Evolutionary conservation across 1,284 basidiomycete genomes (phyloP).

Genomic region (Naganishia cerealis): DNA sequence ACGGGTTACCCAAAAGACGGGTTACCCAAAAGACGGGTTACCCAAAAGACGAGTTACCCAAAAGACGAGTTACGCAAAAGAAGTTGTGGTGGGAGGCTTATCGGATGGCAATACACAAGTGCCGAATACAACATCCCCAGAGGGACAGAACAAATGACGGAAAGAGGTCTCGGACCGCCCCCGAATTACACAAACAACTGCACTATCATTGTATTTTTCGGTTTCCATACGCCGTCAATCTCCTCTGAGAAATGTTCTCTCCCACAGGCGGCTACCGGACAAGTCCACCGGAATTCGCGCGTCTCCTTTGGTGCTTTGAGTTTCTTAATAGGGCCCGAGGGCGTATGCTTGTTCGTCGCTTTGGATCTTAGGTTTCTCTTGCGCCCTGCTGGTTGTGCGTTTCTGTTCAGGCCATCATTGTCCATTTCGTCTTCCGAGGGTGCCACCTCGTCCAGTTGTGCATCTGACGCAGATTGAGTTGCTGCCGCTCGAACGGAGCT

Average conservation of each 20-base stretch:
- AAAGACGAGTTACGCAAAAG: neutral
- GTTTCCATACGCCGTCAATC: conserved; percentile 33
- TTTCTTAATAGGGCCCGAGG: conserved; percentile 3
- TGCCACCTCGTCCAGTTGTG: conserved; percentile 8
- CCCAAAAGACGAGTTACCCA: neutral
- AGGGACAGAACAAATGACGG: neutral
- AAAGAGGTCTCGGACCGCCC: neutral
- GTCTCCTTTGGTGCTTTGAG: conserved; percentile 18
- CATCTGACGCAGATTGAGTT: neutral
- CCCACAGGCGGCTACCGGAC: conserved; percentile 30
- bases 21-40: neutral
- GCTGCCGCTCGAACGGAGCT: conserved; percentile 1
- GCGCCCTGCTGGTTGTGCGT: neutral
- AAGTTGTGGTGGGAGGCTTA: neutral
- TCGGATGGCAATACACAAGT: neutral
- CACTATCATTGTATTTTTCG: conserved; percentile 15
- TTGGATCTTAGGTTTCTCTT: neutral
- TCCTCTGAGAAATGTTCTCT: conserved; percentile 28
- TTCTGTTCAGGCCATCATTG: neutral
- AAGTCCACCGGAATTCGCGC: conserved; percentile 32
- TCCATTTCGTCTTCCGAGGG: neutral
- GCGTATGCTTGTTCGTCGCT: neutral
- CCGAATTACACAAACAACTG: conserved; percentile 30
- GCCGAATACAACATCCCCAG: neutral
- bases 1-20: neutral